phyloP scores from a whole-genome alignment of 345 rosid species.

The Arabis alpina region DNA sequence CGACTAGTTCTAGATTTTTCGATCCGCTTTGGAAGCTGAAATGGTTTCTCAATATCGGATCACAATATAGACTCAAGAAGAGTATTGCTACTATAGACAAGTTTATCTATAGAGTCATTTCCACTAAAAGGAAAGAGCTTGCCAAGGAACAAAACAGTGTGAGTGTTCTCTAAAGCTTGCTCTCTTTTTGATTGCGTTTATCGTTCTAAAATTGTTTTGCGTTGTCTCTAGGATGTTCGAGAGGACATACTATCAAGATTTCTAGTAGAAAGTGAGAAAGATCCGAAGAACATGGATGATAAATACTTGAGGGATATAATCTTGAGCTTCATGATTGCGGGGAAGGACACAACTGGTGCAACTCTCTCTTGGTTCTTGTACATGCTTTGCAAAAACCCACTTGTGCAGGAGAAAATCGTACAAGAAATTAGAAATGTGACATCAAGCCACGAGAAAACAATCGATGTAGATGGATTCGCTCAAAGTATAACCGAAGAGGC shows the following conservation, averaged over 20 bases:
- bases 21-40: constrained; percentile 80
- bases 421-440: constrained; percentile 59
- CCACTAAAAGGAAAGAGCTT: constrained; percentile 52
- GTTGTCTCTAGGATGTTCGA: constrained; percentile 48
- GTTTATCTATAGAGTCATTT: constrained; percentile 57
- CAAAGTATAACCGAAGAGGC: constrained; percentile 47
- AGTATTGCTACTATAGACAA: constrained; percentile 51
- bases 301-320: constrained; percentile 69
- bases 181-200: background rate
- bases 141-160: constrained; percentile 38
- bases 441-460: constrained; percentile 31
- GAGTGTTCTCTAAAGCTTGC: constrained; percentile 29
- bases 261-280: constrained; percentile 58
- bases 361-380: constrained; percentile 77
- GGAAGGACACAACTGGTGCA: constrained; percentile 67
- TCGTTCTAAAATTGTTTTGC: background rate
- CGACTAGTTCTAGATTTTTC: constrained; percentile 52
- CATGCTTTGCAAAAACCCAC: constrained; percentile 73
- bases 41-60: constrained; percentile 57
- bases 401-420: constrained; percentile 65
- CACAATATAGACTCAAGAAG: constrained; percentile 57
- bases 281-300: constrained; percentile 63
- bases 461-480: constrained; percentile 46
- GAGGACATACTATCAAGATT: constrained; percentile 75
- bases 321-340: constrained; percentile 69